Evolutionary conservation across 2,329 filamentous ascomycete genomes (phyloP).

Genomic region (Epichloe bromicola): DNA sequence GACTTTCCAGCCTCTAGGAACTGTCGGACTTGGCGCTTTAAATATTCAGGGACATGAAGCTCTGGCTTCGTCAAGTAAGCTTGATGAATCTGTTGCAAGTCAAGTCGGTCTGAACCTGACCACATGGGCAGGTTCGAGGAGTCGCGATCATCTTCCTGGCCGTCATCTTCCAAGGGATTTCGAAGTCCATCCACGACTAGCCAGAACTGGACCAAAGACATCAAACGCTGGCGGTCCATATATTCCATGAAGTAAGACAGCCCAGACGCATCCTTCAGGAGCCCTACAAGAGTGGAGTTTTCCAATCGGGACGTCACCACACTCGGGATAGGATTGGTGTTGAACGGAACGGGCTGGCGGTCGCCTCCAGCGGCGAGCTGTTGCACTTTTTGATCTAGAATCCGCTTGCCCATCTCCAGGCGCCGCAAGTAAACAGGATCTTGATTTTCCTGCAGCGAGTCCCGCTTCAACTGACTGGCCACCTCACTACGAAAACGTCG

Average conservation of each 20-base stretch:
- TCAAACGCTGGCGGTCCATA: conserved; percentile 82
- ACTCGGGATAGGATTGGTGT: conserved; percentile 13
- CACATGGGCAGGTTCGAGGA: conserved; percentile 53
- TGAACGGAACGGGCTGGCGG: conserved; percentile 19
- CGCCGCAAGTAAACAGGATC: conserved; percentile 80
- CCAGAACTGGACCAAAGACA: conserved; percentile 94
- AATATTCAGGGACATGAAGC: conserved; percentile 59
- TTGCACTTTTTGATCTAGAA: conserved; percentile 80
- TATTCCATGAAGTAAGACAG: conserved; percentile 99
- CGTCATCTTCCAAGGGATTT: conserved; percentile 77
- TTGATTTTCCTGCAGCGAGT: conserved; percentile 63
- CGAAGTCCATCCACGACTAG: conserved; percentile 94
- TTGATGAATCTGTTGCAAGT: conserved; percentile 84
- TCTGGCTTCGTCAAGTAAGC: conserved; percentile 75
- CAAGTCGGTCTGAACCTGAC: conserved; percentile 72
- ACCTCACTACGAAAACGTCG: conserved; percentile 86
- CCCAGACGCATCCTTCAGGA: conserved; percentile 81
- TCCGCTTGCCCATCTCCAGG: conserved; percentile 79
- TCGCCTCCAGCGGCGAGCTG: conserved; percentile 60
- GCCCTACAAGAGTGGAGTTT: conserved; percentile 64
- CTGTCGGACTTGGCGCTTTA: conserved; percentile 54
- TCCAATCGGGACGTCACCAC: conserved; percentile 49
- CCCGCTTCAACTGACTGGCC: conserved; percentile 78
- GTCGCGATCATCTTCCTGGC: conserved; percentile 47
- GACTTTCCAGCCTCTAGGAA: conserved; percentile 69